Conservation (phyloP, 2,329 filamentous ascomycete genomes). For the Colletotrichum noveboracense region DNA sequence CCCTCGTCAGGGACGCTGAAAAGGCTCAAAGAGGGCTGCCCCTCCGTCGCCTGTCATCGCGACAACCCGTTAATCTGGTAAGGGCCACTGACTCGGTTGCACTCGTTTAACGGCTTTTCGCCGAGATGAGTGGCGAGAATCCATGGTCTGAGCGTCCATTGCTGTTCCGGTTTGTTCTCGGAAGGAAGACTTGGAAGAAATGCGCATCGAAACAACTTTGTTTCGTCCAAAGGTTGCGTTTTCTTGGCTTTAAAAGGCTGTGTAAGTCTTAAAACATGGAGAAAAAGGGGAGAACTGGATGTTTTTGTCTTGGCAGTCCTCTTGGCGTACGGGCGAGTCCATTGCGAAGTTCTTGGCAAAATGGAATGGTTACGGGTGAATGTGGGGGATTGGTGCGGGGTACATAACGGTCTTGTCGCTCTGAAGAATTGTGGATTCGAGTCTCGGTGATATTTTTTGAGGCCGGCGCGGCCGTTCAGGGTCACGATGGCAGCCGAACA, state of each 20-base stretch:
- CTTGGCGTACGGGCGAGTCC: background rate
- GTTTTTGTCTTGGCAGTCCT: background rate
- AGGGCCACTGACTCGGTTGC: background rate
- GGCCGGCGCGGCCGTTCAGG: background rate
- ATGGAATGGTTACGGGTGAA: background rate
- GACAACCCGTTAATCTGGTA: background rate
- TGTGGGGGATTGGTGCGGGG: conserved; percentile 8
- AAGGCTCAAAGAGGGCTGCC: background rate
- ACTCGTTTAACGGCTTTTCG: background rate
- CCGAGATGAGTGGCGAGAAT: background rate
- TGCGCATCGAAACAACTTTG: background rate
- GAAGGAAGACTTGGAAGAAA: background rate
- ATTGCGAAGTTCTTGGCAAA: background rate
- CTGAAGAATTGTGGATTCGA: background rate
- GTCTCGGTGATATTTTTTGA: background rate
- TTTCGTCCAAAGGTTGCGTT: conserved; percentile 1
- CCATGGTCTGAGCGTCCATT: background rate
- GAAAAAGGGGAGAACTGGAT: background rate
- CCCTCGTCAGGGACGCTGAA: background rate
- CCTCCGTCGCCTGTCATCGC: background rate
- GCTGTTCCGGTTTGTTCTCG: background rate
- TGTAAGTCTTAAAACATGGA: background rate
- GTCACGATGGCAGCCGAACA: background rate
- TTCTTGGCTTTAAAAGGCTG: conserved; percentile 5
- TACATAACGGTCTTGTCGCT: background rate